phyloP scores from a whole-genome alignment of 352 stramenopile genomes.

The Pythium myriotylum region DNA sequence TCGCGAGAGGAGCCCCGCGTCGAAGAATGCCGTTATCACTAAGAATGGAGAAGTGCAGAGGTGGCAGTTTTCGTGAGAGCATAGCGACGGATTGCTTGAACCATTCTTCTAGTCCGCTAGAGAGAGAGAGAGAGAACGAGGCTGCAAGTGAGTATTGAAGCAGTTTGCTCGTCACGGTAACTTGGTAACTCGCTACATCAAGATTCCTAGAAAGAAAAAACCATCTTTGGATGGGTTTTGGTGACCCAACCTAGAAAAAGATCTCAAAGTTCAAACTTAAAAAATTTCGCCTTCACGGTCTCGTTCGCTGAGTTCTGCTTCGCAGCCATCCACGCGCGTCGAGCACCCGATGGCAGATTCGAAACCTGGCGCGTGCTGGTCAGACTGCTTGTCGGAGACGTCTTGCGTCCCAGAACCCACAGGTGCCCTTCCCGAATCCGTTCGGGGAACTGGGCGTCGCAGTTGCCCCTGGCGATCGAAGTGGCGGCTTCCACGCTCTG shows the following conservation, averaged over 20 bases:
- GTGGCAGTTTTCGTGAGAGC: slow-evolving; percentile 15
- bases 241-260: neutral
- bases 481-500: neutral
- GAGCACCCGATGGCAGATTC: neutral
- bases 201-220: too few species aligned
- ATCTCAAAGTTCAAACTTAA: too few species aligned
- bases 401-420: too few species aligned
- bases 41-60: slow-evolving; percentile 9
- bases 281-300: too few species aligned
- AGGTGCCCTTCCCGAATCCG: slow-evolving; percentile 2
- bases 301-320: too few species aligned
- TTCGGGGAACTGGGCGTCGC: slow-evolving; percentile 10
- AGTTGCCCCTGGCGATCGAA: slow-evolving; percentile 9
- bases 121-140: neutral
- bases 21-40: slow-evolving; percentile 15
- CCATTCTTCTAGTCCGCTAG: neutral
- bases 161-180: too few species aligned
- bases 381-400: too few species aligned
- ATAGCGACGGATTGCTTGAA: neutral
- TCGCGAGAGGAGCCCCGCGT: neutral
- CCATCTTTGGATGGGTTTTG: neutral
- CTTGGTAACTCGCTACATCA: too few species aligned
- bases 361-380: neutral
- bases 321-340: neutral
- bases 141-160: too few species aligned